phyloP scores from a whole-genome alignment of 257 asterid genomes.

The Solanum virginianum region DNA sequence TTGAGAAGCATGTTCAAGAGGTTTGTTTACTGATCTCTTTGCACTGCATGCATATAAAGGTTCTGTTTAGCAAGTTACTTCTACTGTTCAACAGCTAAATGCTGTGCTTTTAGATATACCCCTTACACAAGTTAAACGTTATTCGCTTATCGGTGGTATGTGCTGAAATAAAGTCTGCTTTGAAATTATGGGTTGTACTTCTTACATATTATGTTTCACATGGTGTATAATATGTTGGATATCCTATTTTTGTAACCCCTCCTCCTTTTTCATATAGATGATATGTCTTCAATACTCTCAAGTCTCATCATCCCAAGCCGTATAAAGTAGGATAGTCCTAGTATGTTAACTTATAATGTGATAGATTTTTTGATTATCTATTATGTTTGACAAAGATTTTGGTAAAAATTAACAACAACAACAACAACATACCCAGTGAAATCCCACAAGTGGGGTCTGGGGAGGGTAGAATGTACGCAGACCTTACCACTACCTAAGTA shows the following conservation, averaged over 20 bases:
- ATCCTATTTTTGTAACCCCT: background rate
- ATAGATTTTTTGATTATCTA: background rate
- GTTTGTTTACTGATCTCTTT: constrained; percentile 15
- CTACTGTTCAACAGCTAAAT: background rate
- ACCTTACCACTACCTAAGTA: too few species aligned
- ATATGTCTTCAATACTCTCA: background rate
- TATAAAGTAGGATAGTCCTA: background rate
- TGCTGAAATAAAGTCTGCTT: background rate
- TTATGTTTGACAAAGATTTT: background rate
- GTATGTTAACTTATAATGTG: background rate
- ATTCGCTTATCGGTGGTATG: background rate
- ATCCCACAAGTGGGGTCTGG: too few species aligned
- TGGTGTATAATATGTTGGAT: background rate
- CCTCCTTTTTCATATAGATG: background rate
- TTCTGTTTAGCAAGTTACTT: background rate
- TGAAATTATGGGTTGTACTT: background rate
- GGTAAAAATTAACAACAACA: background rate
- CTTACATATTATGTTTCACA: background rate
- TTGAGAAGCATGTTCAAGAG: constrained; percentile 90
- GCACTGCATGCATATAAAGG: background rate
- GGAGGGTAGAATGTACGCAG: too few species aligned
- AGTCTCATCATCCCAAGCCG: background rate
- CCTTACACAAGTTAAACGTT: background rate
- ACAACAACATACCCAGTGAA: too few species aligned
- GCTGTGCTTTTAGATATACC: background rate